Evolutionary conservation across 192 early-diverging fungal species (phyloP).

Genomic region (Coemansia sp.): DNA sequence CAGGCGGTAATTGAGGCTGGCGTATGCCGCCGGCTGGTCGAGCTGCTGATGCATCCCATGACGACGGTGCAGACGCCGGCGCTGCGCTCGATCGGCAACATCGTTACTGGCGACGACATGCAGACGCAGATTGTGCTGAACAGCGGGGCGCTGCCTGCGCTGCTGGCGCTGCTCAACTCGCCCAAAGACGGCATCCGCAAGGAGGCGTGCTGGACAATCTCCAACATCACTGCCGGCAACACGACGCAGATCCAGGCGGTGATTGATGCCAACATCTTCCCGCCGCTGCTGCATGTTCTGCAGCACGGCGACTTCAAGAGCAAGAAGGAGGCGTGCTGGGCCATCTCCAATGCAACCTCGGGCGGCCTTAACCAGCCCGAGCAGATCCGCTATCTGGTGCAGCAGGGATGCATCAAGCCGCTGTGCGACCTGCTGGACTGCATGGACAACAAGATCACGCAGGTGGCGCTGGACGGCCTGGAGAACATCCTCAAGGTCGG

Average conservation of each 20-base stretch:
- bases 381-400: slow-evolving; percentile 91
- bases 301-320: slow-evolving; percentile 93
- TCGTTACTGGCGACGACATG: slow-evolving; percentile 96
- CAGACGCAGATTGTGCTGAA: slow-evolving; percentile 97
- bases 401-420: slow-evolving; percentile 91
- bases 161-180: slow-evolving; percentile 78
- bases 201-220: slow-evolving; percentile 99
- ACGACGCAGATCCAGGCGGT: slow-evolving; percentile 89
- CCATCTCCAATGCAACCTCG: slow-evolving; percentile 97
- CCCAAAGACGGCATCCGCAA: slow-evolving; percentile 96
- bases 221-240: slow-evolving; percentile 97
- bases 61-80: slow-evolving; percentile 94
- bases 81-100: slow-evolving; percentile 95
- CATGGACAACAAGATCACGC: slow-evolving; percentile 94
- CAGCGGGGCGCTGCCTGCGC: slow-evolving; percentile 76
- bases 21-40: slow-evolving; percentile 90
- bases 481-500: slow-evolving; percentile 98
- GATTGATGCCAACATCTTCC: slow-evolving; percentile 92
- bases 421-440: slow-evolving; percentile 88
- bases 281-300: slow-evolving; percentile 85
- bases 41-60: slow-evolving; percentile 85
- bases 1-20: slow-evolving; percentile 96
- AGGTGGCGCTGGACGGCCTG: slow-evolving; percentile 95
- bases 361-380: slow-evolving; percentile 86
- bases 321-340: slow-evolving; percentile 99